Base-by-base conservation (phyloP, 2,329 filamentous ascomycete species). In the Cordyceps farinosa region DNA sequence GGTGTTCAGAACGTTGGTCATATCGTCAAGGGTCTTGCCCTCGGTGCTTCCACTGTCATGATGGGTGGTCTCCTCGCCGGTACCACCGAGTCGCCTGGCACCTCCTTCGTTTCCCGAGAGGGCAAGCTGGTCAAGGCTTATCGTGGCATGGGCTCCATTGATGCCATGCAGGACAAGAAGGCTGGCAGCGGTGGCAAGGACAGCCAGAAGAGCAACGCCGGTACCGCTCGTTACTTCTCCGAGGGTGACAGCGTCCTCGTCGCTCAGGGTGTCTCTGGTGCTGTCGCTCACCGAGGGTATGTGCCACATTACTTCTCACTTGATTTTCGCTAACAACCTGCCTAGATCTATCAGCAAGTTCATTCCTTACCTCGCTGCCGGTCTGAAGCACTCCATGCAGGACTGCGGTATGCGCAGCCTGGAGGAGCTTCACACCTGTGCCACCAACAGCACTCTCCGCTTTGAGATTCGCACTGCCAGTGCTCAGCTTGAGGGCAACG, bases 81-180 rank as follows among this genome's bases (percentile, higher is more conserved):
- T 75, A 98, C 95, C 67, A 97, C 94, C 48, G 95, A 99, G 80
- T 98, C 94, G 44, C 95, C 95, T 42, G 96, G 95, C 68, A 93
- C 94, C 68, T 98, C 96, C 69, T 98, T 96, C 74, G 92, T 99
- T 70, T 96, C 91, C 73, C 90, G 91, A 65, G 94, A 98, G 79
- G 95, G 95, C 68, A 96, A 98, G 84, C 88, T 99, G 61, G 94
- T 99, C 78, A 99, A 99, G 85, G 93, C 95, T 47, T 99, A 99
- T 84, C 91, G 95, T 78, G 95, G 95, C 65, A 99, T 99, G 95
- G 95, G 95, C 69, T 93, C 89, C 78, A 99, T 99, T 75, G 95
- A 97, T 72, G 95, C 95, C 69, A 99, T 99, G 95, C 93, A 98
- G 80, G 94, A 98, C 80, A 97, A 95, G 87, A 97, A 97, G 84